A percentile compares a stretch with the other conserved stretches of the same genome.
phyloP scores from a whole-genome alignment of 805 yeast species.

The Huiozyma naganishii region DNA sequence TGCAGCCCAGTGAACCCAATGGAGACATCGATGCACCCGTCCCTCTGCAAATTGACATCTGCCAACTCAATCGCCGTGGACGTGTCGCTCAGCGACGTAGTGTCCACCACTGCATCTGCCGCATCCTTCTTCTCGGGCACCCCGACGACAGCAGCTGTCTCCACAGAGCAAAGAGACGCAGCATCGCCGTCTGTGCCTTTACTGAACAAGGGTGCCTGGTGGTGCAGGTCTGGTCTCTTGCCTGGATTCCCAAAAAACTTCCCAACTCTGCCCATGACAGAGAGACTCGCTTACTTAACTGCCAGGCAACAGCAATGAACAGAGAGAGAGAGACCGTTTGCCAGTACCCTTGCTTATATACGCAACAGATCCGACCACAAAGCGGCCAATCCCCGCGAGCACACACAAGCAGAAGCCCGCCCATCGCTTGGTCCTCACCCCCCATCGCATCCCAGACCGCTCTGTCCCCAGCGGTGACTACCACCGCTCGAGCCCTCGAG shows the following conservation, averaged over 20 bases:
- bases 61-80: slow-evolving; percentile 8
- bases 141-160: background rate
- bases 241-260: slow-evolving; percentile 18
- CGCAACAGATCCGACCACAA: too few species aligned
- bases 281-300: background rate
- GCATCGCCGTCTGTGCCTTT: background rate
- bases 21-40: slow-evolving; percentile 13
- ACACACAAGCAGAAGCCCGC: too few species aligned
- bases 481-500: too few species aligned
- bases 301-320: background rate
- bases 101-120: background rate
- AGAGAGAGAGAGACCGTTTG: too few species aligned
- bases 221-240: slow-evolving; percentile 7
- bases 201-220: slow-evolving; percentile 6
- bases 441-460: too few species aligned
- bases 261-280: slow-evolving; percentile 13
- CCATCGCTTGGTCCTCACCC: too few species aligned
- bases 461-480: too few species aligned
- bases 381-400: too few species aligned
- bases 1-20: slow-evolving; percentile 21
- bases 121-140: slow-evolving; percentile 3
- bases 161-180: background rate
- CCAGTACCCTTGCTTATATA: too few species aligned
- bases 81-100: slow-evolving; percentile 9
- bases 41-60: slow-evolving; percentile 7